A percentile compares a stretch with the other conserved stretches of the same genome.
These are phyloP conservation scores for Ophiosphaerella herpotricha DNA, from an alignment of 2,329 filamentous ascomycete genomes.

Conservation along the genomic window DNA sequence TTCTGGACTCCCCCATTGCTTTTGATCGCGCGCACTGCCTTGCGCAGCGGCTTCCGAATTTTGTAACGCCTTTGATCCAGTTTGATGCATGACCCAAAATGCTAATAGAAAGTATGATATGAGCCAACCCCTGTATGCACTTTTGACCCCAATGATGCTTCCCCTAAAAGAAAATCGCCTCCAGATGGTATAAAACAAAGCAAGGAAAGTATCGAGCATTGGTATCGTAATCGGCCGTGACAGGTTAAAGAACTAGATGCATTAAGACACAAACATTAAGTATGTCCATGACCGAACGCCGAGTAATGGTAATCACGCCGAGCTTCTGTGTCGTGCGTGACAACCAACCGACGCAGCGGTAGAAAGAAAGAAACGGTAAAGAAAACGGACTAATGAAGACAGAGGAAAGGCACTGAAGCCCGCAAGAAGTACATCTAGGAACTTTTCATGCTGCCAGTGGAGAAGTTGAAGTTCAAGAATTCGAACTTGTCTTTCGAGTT, in stretches of 20 bases:
- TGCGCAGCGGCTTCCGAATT: slow-evolving; percentile 5
- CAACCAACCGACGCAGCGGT: slow-evolving; percentile 15
- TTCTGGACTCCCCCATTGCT: not conserved
- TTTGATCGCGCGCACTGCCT: slow-evolving; percentile 12
- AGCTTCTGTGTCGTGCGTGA: not conserved
- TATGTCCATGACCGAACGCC: slow-evolving; percentile 24
- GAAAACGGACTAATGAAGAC: too few relatives aligned
- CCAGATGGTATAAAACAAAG: slow-evolving; percentile 44
- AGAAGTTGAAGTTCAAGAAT: slow-evolving; percentile 46
- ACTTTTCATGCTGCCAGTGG: slow-evolving; percentile 37
- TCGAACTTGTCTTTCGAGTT: slow-evolving; percentile 45
- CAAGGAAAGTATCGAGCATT: slow-evolving; percentile 32
- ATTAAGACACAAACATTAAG: slow-evolving; percentile 28
- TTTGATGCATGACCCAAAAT: slow-evolving; percentile 5
- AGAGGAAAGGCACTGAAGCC: slow-evolving; percentile 21
- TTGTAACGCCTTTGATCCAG: slow-evolving; percentile 13
- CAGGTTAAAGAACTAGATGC: slow-evolving; percentile 24
- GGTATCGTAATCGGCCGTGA: slow-evolving; percentile 39
- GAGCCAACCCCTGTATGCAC: not conserved
- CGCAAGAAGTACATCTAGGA: slow-evolving; percentile 28
- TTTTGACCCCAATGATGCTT: slow-evolving; percentile 36
- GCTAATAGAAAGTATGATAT: slow-evolving; percentile 9
- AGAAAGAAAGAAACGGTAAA: not conserved
- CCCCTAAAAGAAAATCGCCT: slow-evolving; percentile 66
- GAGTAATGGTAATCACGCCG: slow-evolving; percentile 9